Evolutionary conservation across 306 rosid species (phyloP).

Genomic region (Medicago arabica): DNA sequence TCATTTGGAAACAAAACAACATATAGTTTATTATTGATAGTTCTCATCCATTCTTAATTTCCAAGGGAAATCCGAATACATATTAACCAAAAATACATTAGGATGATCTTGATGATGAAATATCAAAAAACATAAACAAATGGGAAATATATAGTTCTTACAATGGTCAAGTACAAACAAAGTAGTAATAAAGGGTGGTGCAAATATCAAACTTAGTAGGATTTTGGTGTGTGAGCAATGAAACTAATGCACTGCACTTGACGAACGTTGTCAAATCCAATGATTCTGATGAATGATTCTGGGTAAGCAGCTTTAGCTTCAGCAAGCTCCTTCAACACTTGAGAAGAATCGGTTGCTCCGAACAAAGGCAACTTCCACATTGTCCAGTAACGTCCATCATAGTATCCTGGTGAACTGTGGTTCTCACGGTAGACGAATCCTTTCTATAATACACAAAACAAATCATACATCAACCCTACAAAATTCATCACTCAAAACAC

Average conservation of each 20-base stretch:
- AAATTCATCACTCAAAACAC: background rate
- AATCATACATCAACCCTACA: background rate
- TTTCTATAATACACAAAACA: conserved; percentile 40
- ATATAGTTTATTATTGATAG: conserved; percentile 37
- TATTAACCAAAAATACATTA: conserved; percentile 35
- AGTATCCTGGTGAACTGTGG: conserved; percentile 74
- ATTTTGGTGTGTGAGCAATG: conserved; percentile 73
- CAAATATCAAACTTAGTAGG: conserved; percentile 18
- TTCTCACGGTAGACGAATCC: conserved; percentile 65
- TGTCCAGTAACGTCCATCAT: conserved; percentile 88
- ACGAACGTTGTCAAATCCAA: conserved; percentile 83
- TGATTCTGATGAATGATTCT: conserved; percentile 54
- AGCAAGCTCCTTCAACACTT: conserved; percentile 58
- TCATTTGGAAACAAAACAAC: conserved; percentile 13
- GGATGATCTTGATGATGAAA: conserved; percentile 27
- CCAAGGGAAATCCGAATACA: conserved; percentile 45
- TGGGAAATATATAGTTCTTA: conserved; percentile 35
- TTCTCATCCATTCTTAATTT: conserved; percentile 54
- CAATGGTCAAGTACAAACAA: conserved; percentile 39
- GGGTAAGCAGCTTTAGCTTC: conserved; percentile 64
- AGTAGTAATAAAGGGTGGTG: conserved; percentile 3
- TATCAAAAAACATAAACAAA: conserved; percentile 28
- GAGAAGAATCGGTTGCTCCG: conserved; percentile 66
- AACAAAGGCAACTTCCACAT: conserved; percentile 98
- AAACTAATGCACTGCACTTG: conserved; percentile 90